Base-by-base conservation (phyloP, 2,329 filamentous ascomycete genomes). In the Penicillium palitans region DNA sequence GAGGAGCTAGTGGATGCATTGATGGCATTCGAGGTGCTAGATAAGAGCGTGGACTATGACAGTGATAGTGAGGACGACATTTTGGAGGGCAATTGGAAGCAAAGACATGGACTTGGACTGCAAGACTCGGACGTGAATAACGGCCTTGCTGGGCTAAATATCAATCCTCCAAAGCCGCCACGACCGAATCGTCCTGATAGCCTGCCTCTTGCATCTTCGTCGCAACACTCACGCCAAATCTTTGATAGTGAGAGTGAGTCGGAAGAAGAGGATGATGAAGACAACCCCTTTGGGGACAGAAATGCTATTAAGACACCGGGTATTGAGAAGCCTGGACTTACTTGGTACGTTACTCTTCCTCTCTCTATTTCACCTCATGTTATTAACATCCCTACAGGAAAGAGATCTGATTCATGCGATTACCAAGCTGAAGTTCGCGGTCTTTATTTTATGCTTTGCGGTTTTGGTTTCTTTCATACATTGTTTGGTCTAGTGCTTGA, bases 1-100 rank as follows among this genome's bases (percentile, higher is more conserved):
- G 95, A 99, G 68, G 90, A 96, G 75, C 87, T 99, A n/a, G 90
- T 98, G 41, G 89, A 89, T 61, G 91, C 93, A 1, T 82, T 99
- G 57, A 96, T 96, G 85, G 90, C 92, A 0, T 99, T 92, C 70
- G 93, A 98, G 76, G 90, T 97, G 67, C 85, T 98, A 62, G 93
- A 99, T 72, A 81, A 80, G 65, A 80, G 78, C 49, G 70, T 81
- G 41, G 80, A 82, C 49, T 84, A 88, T 62, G 86, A 88, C 66
- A 87, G 84, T 59, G 84, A 87, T 67, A 87, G 84, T 61, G 86
- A 88, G 52, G 76, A 87, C 45, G 85, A 89, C 46, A 63, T 72
- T 17, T 58, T 73, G 8, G 67, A 70, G 12, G 67, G 65, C 9
- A 69, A 67, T 51, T 72, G 68, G 69, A 68, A 59, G 15, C 68